A percentile compares a stretch with the other conserved stretches of the same genome.
Conservation (phyloP, 345 rosid genomes). For the Odontarrhena argentea region DNA sequence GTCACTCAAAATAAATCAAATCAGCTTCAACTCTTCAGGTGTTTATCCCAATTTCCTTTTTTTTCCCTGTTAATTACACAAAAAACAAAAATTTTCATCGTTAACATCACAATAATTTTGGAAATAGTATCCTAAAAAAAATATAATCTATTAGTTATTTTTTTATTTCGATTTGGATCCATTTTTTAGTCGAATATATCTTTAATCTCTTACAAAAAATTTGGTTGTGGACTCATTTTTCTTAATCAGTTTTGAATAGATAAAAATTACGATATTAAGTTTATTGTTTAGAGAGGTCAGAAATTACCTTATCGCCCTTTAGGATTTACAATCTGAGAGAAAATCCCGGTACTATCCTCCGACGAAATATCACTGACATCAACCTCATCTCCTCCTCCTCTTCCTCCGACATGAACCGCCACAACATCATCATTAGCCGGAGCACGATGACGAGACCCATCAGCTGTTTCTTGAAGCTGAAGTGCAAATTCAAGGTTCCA, state of each 20-base stretch:
- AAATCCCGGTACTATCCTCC: constrained; percentile 45
- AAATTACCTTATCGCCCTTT: constrained; percentile 56
- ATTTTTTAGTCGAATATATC: too few relatives aligned
- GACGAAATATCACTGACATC: constrained; percentile 37
- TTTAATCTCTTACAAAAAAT: too few relatives aligned
- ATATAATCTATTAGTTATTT: too few relatives aligned
- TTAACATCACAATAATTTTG: too few relatives aligned
- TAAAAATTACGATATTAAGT: too few relatives aligned
- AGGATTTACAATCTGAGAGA: constrained; percentile 66
- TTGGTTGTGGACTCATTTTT: too few relatives aligned
- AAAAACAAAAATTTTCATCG: background rate
- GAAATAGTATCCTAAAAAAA: too few relatives aligned
- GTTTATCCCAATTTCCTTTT: background rate
- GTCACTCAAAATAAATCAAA: constrained; percentile 8
- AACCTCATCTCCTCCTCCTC: background rate
- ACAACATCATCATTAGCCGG: constrained; percentile 27
- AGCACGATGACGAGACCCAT: constrained; percentile 26
- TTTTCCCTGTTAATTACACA: constrained; percentile 16
- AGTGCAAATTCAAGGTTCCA: constrained; percentile 79
- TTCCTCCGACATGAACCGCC: too few relatives aligned
- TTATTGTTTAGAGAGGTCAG: background rate
- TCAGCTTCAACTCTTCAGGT: background rate
- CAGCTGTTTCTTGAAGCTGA: constrained; percentile 57
- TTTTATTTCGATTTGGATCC: too few relatives aligned
- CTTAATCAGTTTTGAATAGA: too few relatives aligned